Evolutionary conservation across 306 rosid species (phyloP), one percentile per base, ranked within the genome.

Genomic region (Fagus sylvatica): DNA sequence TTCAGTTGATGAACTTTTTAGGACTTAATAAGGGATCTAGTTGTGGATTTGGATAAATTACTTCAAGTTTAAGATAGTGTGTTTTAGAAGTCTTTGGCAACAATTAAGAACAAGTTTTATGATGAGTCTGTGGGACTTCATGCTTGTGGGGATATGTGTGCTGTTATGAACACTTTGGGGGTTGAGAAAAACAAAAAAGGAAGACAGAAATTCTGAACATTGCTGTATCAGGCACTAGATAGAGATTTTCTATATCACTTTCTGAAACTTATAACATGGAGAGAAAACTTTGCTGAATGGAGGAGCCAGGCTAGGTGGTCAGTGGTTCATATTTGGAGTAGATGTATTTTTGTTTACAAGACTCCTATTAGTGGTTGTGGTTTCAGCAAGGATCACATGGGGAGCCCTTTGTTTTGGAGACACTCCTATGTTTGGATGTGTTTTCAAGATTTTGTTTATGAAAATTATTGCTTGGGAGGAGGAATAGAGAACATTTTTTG

Each of bases 311-410:
- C 16, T 71, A 53, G 66, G 79, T 61, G 46, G 61, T 55, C 75
- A 61, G 85, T 85, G 89, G 90, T 74, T 75, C 33, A 55, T 73
- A 78, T 74, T 85, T 67, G 72, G 54, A 76, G 53, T 74, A 71
- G 77, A 79, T 76, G 74, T 78, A 77, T 87, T 90, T 80, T 87
- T 69, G 67, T 37, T 77, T 83, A 28, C 49, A 74, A 9, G 57
- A 57, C 28, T 67, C 39, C 51, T 65, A 64, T 71, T 28, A 48
- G 89, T 88, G 94, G 90, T 60, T 4, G 49, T 80, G 73, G 74
- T 82, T 84, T 79, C 79, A 81, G 71, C 76, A 75, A 22, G 78
- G 90, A 78, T 82, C 93, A 89, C 93, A 49, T 80, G 82, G 87
- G 74, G 70, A 80, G 66, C 75, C 73, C 51, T 66, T 48, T 61